A percentile compares a stretch with the other conserved stretches of the same genome.
phyloP scores from a whole-genome alignment of 257 asterid genomes.

The Anisodus tanguticus region DNA sequence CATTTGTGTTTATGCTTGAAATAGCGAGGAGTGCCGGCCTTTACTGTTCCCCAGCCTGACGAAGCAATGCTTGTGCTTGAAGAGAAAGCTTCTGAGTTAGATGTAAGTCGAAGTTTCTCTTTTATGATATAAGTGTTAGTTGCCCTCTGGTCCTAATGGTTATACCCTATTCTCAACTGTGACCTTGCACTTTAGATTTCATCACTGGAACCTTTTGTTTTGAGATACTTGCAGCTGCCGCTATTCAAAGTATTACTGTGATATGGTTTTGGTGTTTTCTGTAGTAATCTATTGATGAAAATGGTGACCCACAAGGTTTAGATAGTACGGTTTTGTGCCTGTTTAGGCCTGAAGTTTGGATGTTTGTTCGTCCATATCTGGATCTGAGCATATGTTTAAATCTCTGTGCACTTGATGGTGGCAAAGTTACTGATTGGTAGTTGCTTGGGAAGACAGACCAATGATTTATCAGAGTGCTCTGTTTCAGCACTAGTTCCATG shows the following conservation, averaged over 20 bases:
- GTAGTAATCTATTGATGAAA: conserved; percentile 22
- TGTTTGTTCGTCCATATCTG: not conserved
- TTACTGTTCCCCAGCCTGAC: conserved; percentile 57
- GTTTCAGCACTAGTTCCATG: not conserved
- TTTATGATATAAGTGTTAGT: not conserved
- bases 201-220: conserved; percentile 12
- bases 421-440: not conserved
- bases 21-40: conserved; percentile 54
- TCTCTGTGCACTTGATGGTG: not conserved
- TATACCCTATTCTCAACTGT: conserved; percentile 19
- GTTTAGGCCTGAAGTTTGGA: not conserved
- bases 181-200: not conserved
- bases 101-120: conserved; percentile 41
- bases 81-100: conserved; percentile 48
- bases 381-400: not conserved
- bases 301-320: not conserved
- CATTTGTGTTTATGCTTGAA: conserved; percentile 22
- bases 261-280: conserved; percentile 1
- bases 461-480: not conserved
- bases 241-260: not conserved
- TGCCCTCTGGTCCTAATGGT: not conserved
- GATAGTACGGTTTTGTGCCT: not conserved
- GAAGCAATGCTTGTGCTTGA: conserved; percentile 56
- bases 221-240: not conserved
- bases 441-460: not conserved